Conservation (phyloP, 768 basidiomycete species). For the Russula griseocarnosa region DNA sequence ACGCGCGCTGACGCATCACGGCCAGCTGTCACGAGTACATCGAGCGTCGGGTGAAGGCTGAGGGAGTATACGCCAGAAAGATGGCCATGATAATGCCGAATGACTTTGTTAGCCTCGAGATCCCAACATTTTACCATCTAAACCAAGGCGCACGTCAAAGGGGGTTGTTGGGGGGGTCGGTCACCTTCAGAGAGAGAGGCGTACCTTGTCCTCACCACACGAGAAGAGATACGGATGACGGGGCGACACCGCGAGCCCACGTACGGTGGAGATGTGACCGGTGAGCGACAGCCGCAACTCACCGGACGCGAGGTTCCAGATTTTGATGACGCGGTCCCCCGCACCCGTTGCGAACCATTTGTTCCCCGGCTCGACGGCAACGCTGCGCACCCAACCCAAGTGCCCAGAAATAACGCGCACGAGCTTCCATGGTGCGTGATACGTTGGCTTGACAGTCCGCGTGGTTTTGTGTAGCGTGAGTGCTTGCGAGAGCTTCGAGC, state of each 20-base stretch:
- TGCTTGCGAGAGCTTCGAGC: constrained; percentile 74
- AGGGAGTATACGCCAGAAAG: constrained; percentile 96
- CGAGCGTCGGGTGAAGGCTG: constrained; percentile 90
- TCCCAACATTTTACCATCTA: constrained; percentile 99
- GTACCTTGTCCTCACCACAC: constrained; percentile 94
- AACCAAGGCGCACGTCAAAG: not conserved
- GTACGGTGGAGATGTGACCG: constrained; percentile 95
- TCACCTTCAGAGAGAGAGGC: constrained; percentile 26
- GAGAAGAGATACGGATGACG: constrained; percentile 97
- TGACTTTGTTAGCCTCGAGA: constrained; percentile 97
- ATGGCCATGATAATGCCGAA: constrained; percentile 97
- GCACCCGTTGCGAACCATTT: constrained; percentile 98
- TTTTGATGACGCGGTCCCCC: constrained; percentile 96
- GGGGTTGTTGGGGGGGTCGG: too few species aligned
- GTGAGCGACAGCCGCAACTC: constrained; percentile 95
- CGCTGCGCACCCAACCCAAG: constrained; percentile 94
- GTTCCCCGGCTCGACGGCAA: constrained; percentile 96
- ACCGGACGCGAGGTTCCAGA: constrained; percentile 98
- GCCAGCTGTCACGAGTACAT: constrained; percentile 91
- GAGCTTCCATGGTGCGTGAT: constrained; percentile 96
- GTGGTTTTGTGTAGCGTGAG: constrained; percentile 91
- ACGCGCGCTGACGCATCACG: constrained; percentile 96
- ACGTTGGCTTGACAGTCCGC: constrained; percentile 90
- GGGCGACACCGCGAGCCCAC: constrained; percentile 87
- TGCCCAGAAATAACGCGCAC: constrained; percentile 96